Percentiles rank a stretch among this genome's conserved stretches.
phyloP scores from a whole-genome alignment of 208 protist genomes.

The Crithidia bombi region DNA sequence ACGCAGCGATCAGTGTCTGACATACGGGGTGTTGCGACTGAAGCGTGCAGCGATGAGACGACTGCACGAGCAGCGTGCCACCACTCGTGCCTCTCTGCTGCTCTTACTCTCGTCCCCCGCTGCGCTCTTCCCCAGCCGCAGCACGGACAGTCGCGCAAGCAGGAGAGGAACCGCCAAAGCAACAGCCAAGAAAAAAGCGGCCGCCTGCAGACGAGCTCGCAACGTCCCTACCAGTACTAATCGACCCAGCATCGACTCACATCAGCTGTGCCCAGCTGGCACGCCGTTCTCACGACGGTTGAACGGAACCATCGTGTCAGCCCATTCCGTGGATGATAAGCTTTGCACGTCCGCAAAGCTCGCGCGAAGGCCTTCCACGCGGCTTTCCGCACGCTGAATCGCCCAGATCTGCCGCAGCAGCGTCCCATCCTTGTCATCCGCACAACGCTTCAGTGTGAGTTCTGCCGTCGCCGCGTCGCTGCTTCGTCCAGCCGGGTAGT shows the following conservation, averaged over 20 bases:
- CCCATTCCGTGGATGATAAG: constrained; percentile 62
- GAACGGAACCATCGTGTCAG: constrained; percentile 64
- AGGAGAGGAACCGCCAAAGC: too few species aligned
- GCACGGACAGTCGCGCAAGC: too few species aligned
- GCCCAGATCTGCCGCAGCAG: constrained; percentile 68
- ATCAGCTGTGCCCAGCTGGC: constrained; percentile 51
- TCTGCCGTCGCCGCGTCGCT: constrained; percentile 12
- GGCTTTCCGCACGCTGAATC: constrained; percentile 48
- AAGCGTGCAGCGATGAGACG: too few species aligned
- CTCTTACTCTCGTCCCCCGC: too few species aligned
- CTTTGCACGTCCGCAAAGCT: constrained; percentile 21
- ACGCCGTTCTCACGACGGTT: constrained; percentile 63
- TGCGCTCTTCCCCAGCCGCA: too few species aligned
- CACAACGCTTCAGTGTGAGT: constrained; percentile 30
- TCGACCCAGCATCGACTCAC: constrained; percentile 20
- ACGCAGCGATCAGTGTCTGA: too few species aligned
- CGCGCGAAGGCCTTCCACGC: constrained; percentile 44
- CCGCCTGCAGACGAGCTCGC: too few species aligned
- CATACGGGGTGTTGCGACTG: too few species aligned
- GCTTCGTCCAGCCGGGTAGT: constrained; percentile 47
- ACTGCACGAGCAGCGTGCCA: too few species aligned
- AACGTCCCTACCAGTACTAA: too few species aligned
- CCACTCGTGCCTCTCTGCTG: too few species aligned
- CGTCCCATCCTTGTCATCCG: constrained; percentile 39
- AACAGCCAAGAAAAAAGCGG: too few species aligned